Evolutionary conservation across 2,329 filamentous ascomycete genomes (phyloP), one percentile per base, ranked within the genome.

Genomic region (Daldinia sp.): DNA sequence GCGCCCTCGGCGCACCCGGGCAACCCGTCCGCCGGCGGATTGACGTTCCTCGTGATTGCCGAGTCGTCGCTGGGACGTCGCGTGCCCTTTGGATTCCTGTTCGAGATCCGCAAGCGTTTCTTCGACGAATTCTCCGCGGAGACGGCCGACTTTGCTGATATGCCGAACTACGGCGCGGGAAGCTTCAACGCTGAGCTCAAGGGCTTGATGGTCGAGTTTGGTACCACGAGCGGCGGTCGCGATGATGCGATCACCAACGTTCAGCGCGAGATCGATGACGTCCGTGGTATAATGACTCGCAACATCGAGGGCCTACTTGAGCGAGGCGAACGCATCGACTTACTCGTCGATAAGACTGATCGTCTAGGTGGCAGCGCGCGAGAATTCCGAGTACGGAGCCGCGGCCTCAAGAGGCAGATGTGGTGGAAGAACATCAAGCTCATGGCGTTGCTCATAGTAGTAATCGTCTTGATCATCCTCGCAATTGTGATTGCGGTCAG

Each of bases 371-470:
- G 92, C 25, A 95, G 88, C 76, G 93, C 95, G 54, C 84, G 90
- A 71, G 95, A 99, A 76, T 99, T 99, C 75, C 83, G 95, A 53
- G 89, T 98, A 15, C 85, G 94, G 70, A 96, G 91, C 76, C 83
- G 93, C 23, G 93, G 93, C 0, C 78, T 99, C 71, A 91, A 95
- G 81, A 86, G 96, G 74, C 86, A 90, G 78, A 98, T 99, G 95
- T 99, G 95, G 95, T 98, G 94, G 94, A 98, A 98, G 88, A 98
- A 99, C 77, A 86, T 96, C 45, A 96, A 96, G 81, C 80, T 99
- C 70, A 97, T 98, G 93, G 89, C 87, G 5, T 77, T 99, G 70
- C 74, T 94, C 64, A 82, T 78, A 3, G 74, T 97, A 43, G 92
- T 94, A 1, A 78, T 95, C 23, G 74, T 82, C 43, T 74, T 88